These are phyloP conservation scores for Misopates orontium DNA, from an alignment of 257 asterid species.

Conservation along the genomic window DNA sequence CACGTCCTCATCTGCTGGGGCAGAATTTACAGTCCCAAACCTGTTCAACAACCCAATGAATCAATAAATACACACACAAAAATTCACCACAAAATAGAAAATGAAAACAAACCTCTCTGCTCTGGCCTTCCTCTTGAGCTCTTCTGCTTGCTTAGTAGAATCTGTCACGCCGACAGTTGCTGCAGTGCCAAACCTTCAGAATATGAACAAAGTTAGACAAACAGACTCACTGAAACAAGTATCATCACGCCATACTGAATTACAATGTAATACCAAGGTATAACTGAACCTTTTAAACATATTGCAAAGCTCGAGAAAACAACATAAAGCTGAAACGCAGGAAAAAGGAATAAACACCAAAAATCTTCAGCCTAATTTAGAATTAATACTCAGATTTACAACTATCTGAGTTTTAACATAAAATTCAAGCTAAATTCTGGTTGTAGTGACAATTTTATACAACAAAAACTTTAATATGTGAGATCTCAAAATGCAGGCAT, in stretches of 20 bases:
- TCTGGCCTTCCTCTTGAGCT: constrained; percentile 85
- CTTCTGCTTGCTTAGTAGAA: constrained; percentile 67
- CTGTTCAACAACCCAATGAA: constrained; percentile 36
- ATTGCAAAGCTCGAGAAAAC: background rate
- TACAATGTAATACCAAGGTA: background rate
- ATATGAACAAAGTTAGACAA: constrained; percentile 11
- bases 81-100: background rate
- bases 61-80: background rate
- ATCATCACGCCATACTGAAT: background rate
- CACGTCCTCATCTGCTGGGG: constrained; percentile 63
- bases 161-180: constrained; percentile 44
- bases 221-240: background rate
- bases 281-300: background rate
- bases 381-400: background rate
- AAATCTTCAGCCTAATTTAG: no score
- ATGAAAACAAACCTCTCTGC: constrained; percentile 74
- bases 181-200: constrained; percentile 75
- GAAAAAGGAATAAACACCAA: background rate
- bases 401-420: background rate
- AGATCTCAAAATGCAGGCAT: background rate
- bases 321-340: background rate
- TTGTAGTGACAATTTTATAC: constrained; percentile 8
- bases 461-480: background rate
- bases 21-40: constrained; percentile 65
- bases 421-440: background rate